phyloP scores from a whole-genome alignment of 495 filamentous ascomycete species.

The Staphylotrichum tortipilum region DNA sequence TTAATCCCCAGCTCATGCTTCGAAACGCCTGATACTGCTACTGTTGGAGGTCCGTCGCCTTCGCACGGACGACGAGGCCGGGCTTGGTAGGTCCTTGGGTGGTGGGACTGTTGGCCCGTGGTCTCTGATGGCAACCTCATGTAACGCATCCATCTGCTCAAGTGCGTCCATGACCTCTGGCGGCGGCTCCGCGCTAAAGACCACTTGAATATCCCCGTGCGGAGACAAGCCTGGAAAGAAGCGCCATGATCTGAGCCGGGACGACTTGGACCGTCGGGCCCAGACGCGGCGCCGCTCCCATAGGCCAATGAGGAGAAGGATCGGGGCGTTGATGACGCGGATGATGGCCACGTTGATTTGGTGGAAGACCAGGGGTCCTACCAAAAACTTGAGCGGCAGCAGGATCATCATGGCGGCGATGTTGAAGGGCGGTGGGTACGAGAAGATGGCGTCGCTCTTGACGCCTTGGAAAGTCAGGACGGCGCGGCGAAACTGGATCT shows the following conservation, averaged over 20 bases:
- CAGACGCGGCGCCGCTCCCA: constrained; percentile 42
- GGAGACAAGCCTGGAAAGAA: constrained; percentile 42
- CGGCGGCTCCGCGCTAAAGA: constrained; percentile 53
- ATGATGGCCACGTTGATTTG: constrained; percentile 51
- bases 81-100: constrained; percentile 2
- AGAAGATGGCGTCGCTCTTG: constrained; percentile 55
- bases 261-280: constrained; percentile 18
- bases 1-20: not conserved
- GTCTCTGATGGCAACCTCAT: constrained; percentile 2
- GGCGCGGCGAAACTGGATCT: constrained; percentile 55
- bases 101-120: not conserved
- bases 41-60: constrained; percentile 8
- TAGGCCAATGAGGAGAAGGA: constrained; percentile 45
- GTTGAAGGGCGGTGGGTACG: constrained; percentile 58
- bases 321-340: constrained; percentile 46
- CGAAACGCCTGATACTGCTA: constrained; percentile 11
- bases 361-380: constrained; percentile 51
- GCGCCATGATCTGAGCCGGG: constrained; percentile 34
- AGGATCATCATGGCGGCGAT: constrained; percentile 48
- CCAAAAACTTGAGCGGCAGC: constrained; percentile 48
- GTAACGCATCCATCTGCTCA: constrained; percentile 24
- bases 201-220: constrained; percentile 51
- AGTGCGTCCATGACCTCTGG: constrained; percentile 35
- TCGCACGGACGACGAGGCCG: constrained; percentile 1
- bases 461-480: constrained; percentile 59